Evolutionary conservation across 2,329 filamentous ascomycete species (phyloP), one percentile per base, ranked within the genome.

Genomic region (Aspergillus eucalypticola): DNA sequence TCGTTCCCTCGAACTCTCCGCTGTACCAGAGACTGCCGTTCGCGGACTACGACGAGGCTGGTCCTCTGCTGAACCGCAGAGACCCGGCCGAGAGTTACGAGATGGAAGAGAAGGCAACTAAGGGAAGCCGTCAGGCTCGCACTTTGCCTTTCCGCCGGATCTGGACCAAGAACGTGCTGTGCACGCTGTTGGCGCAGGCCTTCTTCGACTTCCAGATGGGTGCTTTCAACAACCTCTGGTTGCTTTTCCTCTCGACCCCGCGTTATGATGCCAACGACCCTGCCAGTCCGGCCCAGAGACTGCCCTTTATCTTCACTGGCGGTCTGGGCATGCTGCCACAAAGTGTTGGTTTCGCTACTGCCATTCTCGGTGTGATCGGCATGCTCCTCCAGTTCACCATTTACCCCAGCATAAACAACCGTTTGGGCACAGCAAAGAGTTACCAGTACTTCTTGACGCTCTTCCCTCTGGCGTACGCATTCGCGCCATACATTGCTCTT

Each of bases 221-320:
- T 62, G 89, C 89, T 27, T 92, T 92, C 78, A 88, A 90, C 71
- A 87, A 88, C 17, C 83, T 92, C 21, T 92, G 89, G 88, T 87
- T 90, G 53, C 83, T 91, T 50, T 92, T 92, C 76, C 83, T 92
- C 48, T 91, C 90, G 1, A 90, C 89, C 0, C 87, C 89, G 0
- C 87, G 88, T 7, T 86, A 76, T 57, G 74, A 77, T 44, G 41
- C 69, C 13, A 69, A 71, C 48, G 73, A 77, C 76, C 75, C 79
- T 10, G 66, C 71, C 13, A 70, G 71, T 19, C 71, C 80, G 63
- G 76, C 82, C 56, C 77, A 67, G 62, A 75, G 54, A 60, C 77
- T 85, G 1, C 86, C 87, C 0, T 78, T 79, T 61, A 66, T 83
- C 64, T 92, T 90, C 69, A 85, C 84, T 0, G 90, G 90, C 19